A percentile compares a stretch with the other conserved stretches of the same genome.
phyloP scores from a whole-genome alignment of 257 asterid genomes.

The Nicotiana undulata region DNA sequence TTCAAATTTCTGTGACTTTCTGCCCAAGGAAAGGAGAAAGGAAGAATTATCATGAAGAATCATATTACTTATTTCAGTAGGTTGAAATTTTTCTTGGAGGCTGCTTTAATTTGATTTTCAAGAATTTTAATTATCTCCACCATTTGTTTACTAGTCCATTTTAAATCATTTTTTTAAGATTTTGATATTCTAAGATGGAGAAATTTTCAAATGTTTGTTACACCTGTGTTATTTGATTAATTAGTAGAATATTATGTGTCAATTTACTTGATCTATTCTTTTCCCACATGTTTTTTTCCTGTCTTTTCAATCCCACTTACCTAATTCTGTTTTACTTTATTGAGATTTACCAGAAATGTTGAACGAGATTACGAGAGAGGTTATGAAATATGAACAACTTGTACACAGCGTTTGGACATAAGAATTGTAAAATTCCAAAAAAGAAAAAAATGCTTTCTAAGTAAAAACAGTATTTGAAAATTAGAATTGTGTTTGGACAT shows the following conservation, averaged over 20 bases:
- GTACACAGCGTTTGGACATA: too few species aligned
- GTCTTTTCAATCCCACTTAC: neutral
- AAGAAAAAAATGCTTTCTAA: too few species aligned
- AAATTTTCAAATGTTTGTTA: neutral
- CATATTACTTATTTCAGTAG: neutral
- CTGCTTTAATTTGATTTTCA: neutral
- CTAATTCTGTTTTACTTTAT: neutral
- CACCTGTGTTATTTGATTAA: neutral
- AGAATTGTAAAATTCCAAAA: too few species aligned
- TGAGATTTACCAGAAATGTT: too few species aligned
- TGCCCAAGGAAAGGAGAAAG: neutral
- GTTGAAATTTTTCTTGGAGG: neutral
- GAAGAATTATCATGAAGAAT: neutral
- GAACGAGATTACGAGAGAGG: too few species aligned
- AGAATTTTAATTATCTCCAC: too few species aligned
- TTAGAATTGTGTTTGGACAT: too few species aligned
- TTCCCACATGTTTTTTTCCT: neutral
- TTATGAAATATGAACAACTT: too few species aligned
- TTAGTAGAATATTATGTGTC: neutral
- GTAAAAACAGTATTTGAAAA: too few species aligned
- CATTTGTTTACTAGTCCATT: neutral
- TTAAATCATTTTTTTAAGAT: neutral
- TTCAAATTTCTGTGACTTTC: neutral
- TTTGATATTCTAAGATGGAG: neutral
- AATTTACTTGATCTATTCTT: neutral